phyloP scores from a whole-genome alignment of 2,329 filamentous ascomycete genomes.

The Paraphoma sp. region DNA sequence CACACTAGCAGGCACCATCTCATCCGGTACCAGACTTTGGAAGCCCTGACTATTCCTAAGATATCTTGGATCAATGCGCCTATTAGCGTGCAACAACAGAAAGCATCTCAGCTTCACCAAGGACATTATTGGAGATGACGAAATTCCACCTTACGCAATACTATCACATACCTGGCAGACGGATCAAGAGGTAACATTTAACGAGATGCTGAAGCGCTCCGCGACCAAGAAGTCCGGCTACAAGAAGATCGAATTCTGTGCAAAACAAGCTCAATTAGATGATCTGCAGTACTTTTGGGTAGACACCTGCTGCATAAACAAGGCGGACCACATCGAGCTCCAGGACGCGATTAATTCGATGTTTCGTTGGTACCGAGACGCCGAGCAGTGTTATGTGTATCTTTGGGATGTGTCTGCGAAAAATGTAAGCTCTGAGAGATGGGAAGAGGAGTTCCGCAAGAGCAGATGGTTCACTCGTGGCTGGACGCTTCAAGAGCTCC shows the following conservation, averaged over 20 bases:
- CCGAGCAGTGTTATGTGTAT: constrained; percentile 5
- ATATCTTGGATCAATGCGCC: background rate
- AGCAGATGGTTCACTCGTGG: constrained; percentile 10
- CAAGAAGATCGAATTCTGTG: constrained; percentile 8
- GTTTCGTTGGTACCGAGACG: constrained; percentile 7
- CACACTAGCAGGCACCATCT: background rate
- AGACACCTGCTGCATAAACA: constrained; percentile 12
- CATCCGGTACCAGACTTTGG: background rate
- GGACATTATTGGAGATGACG: background rate
- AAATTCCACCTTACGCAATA: constrained; percentile 11
- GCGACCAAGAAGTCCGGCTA: constrained; percentile 6
- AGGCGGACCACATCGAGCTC: background rate
- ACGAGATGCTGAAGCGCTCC: constrained; percentile 2
- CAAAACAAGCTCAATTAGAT: constrained; percentile 3
- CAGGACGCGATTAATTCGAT: constrained; percentile 8
- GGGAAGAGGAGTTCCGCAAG: constrained; percentile 3
- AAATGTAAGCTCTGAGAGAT: background rate
- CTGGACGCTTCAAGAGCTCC: constrained; percentile 8
- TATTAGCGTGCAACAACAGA: background rate
- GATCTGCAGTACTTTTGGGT: constrained; percentile 4
- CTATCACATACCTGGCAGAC: constrained; percentile 12
- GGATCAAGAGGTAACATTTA: constrained; percentile 7
- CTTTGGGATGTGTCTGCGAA: constrained; percentile 7
- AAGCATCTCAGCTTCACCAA: constrained; percentile 1
- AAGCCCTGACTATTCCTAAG: background rate